phyloP scores from a whole-genome alignment of 768 basidiomycete genomes.

The Tremella fuciformis region DNA sequence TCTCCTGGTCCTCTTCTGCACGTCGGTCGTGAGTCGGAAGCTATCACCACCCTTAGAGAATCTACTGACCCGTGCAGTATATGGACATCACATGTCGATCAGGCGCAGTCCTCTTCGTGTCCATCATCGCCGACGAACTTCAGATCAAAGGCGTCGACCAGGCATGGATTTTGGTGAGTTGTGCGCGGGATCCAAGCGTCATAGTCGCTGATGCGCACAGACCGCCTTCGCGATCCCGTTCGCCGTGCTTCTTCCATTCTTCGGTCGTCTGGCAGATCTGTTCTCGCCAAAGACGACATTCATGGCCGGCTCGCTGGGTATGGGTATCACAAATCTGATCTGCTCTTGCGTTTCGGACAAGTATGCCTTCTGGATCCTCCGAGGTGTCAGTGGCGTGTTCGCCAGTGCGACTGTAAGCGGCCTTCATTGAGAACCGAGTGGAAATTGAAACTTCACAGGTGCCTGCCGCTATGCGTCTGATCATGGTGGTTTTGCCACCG shows the following conservation, averaged over 20 bases:
- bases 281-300: constrained; percentile 35
- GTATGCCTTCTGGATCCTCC: constrained; percentile 36
- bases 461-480: constrained; percentile 31
- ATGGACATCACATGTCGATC: constrained; percentile 5
- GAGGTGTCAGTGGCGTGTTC: constrained; percentile 33
- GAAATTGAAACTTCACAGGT: constrained; percentile 7
- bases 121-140: constrained; percentile 18
- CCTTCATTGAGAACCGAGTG: too few relatives aligned
- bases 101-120: constrained; percentile 19
- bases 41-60: not conserved
- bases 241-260: constrained; percentile 34
- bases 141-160: constrained; percentile 18
- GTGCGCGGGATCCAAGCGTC: not conserved
- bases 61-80: not conserved
- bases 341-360: constrained; percentile 30
- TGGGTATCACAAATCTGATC: constrained; percentile 28
- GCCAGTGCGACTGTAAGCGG: constrained; percentile 18
- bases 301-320: constrained; percentile 21
- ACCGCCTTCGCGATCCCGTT: constrained; percentile 35
- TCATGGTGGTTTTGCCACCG: constrained; percentile 28
- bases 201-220: not conserved
- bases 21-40: not conserved
- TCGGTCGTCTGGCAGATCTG: constrained; percentile 37
- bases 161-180: constrained; percentile 33
- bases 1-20: not conserved